Conservation (phyloP, 495 filamentous ascomycete genomes). For the Aspergillus incahuasiensis region DNA sequence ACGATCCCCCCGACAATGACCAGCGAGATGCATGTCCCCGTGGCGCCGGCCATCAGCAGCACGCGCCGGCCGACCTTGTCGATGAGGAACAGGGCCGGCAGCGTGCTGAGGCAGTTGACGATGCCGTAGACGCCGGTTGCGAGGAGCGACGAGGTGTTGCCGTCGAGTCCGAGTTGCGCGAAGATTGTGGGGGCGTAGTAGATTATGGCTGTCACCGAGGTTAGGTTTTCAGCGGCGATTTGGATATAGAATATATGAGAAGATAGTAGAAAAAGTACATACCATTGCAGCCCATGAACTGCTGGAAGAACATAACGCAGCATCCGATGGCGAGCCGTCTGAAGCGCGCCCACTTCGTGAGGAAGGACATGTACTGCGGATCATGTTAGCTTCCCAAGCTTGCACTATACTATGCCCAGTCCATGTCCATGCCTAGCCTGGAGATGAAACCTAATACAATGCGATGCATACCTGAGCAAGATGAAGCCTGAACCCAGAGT, state of each 20-base stretch:
- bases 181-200: conserved; percentile 78
- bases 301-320: conserved; percentile 76
- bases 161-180: conserved; percentile 57
- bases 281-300: conserved; percentile 62
- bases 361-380: conserved; percentile 58
- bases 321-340: conserved; percentile 69
- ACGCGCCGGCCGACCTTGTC: conserved; percentile 69
- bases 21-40: conserved; percentile 57
- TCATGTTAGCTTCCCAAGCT: too few relatives aligned
- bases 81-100: conserved; percentile 69
- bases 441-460: too few relatives aligned
- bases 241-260: too few relatives aligned
- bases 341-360: conserved; percentile 70
- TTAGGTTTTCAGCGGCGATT: background rate
- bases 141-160: conserved; percentile 62
- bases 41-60: conserved; percentile 42
- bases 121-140: conserved; percentile 79
- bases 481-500: conserved; percentile 52
- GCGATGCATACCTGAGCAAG: conserved; percentile 10
- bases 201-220: conserved; percentile 53
- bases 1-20: conserved; percentile 73
- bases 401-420: too few relatives aligned
- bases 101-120: conserved; percentile 70
- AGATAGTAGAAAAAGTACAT: background rate
- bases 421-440: too few relatives aligned